Evolutionary conservation across 2,329 filamentous ascomycete species (phyloP), one percentile per base, ranked within the genome.

Genomic region (Thermochaetoides dissita): DNA sequence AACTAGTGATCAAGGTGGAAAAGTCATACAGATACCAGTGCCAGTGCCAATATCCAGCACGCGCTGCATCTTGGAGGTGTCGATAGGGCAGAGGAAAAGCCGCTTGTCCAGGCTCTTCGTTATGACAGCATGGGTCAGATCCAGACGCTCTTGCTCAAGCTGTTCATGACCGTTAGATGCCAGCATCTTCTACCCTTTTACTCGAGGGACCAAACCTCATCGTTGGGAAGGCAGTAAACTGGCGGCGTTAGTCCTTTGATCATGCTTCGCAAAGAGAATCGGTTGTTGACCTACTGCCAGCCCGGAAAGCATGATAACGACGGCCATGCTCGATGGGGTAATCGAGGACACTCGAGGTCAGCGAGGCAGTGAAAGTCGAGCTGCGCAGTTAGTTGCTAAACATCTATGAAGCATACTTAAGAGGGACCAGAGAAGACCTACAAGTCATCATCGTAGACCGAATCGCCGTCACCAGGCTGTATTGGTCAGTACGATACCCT

Each of bases 101-200:
- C 42, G 41, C 3, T 38, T 33, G 24, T 36, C 40, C 10, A 45
- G 29, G 30, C 12, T 39, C 24, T 31, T 35, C 9, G 38, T 38
- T 34, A 49, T 40, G 4, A 51, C 28, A 7, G 38, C 36, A 28
- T 51, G 43, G 8, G 37, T 35, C 12, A 51, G n/a, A 38, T 46
- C 41, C 9, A 49, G 51, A 0, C 61, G 59, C 30, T 63, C 57
- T 38, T 59, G 53, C n/a, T 64, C 60, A 12, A 54, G 28, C 43
- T 57, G 6, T 34, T 34, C 3, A 3, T 34, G n/a, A 34, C 32
- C n/a, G n/a, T 34, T 34, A 34, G 32, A 3, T 6, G 6, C 32
- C n/a, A 34, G 32, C n/a, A 34, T 34, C 32, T 6, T 34, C 32
- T 34, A 6, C 32, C 32, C 32, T 11, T 34, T 6, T 34, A 34